Evolutionary conservation across 2,329 filamentous ascomycete genomes (phyloP).

Genomic region (Botryotinia calthae): DNA sequence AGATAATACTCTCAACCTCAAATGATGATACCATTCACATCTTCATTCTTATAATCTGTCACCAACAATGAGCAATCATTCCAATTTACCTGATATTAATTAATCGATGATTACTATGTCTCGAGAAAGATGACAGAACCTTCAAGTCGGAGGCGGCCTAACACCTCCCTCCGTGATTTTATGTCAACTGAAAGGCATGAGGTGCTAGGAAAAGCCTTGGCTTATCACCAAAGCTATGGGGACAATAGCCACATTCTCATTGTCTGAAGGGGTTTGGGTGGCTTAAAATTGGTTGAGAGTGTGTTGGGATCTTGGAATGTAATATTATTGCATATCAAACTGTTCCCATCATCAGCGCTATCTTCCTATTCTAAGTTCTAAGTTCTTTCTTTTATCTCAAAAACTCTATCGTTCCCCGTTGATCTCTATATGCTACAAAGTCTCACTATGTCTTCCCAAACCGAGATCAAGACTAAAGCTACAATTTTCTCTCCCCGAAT

Average conservation of each 20-base stretch:
- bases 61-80: not conserved
- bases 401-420: not conserved
- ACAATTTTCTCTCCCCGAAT: slow-evolving; percentile 24
- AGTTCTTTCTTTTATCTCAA: not conserved
- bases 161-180: not conserved
- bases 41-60: not conserved
- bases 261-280: not conserved
- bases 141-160: not conserved
- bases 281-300: not conserved
- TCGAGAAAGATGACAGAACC: not conserved
- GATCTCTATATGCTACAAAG: not conserved
- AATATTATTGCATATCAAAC: not conserved
- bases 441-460: slow-evolving; percentile 7
- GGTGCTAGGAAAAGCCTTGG: slow-evolving; percentile 1
- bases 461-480: not conserved
- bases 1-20: not conserved
- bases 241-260: not conserved
- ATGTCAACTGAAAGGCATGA: not conserved
- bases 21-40: not conserved
- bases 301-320: not conserved
- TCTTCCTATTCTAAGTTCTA: not conserved
- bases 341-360: not conserved
- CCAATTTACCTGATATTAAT: not conserved
- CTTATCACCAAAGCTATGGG: not conserved
- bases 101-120: not conserved